These are phyloP conservation scores for Fomitopsis pinicola DNA, from an alignment of 1,284 basidiomycete genomes.

Conservation along the genomic window DNA sequence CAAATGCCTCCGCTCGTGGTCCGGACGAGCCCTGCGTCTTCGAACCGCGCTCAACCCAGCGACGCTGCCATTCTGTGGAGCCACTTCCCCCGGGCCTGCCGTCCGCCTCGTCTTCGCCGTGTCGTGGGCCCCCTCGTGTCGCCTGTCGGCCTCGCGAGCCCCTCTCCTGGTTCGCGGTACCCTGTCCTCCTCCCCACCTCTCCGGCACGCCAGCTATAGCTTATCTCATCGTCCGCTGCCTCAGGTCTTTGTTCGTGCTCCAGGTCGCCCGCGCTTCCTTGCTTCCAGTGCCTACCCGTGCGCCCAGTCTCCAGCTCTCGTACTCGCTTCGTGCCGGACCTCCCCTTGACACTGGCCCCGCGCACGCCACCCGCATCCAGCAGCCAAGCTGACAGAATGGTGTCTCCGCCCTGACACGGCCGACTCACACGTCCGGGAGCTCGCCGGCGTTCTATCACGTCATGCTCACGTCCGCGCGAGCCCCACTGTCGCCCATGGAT, in stretches of 20 bases:
- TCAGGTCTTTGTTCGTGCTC: background rate
- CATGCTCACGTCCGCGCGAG: conserved; percentile 1
- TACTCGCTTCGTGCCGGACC: background rate
- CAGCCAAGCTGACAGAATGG: background rate
- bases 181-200: background rate
- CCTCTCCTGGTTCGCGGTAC: background rate
- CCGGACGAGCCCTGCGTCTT: background rate
- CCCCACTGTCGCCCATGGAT: background rate
- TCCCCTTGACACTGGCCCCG: background rate
- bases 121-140: background rate
- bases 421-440: conserved; percentile 3
- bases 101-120: background rate
- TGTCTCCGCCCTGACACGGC: background rate
- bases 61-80: background rate
- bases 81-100: background rate
- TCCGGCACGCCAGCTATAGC: background rate
- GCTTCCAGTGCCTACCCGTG: no score
- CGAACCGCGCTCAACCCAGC: background rate
- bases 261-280: background rate
- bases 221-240: background rate
- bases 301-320: background rate
- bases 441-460: conserved; percentile 6
- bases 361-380: background rate
- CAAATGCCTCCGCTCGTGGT: background rate
- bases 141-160: background rate